Percentiles rank a stretch among this genome's conserved stretches.
These are phyloP conservation scores for Prunus padus DNA, from an alignment of 306 rosid species.

Conservation along the genomic window DNA sequence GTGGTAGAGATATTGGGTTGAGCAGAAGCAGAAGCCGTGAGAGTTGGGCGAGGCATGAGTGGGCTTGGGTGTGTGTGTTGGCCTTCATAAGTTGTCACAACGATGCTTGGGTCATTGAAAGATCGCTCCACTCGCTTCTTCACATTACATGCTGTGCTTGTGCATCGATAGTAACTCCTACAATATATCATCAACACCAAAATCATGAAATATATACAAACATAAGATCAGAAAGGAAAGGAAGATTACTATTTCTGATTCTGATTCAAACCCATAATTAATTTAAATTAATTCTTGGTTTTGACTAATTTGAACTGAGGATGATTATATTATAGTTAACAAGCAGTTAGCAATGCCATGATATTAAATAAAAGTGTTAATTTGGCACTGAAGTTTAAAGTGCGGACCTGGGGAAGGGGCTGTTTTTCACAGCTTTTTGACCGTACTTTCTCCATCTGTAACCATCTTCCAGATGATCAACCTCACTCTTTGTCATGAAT, in stretches of 20 bases:
- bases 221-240: background rate
- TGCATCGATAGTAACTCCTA: constrained; percentile 99
- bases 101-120: constrained; percentile 64
- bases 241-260: background rate
- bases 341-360: background rate
- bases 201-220: background rate
- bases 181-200: background rate
- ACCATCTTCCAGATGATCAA: constrained; percentile 98
- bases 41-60: constrained; percentile 51
- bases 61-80: constrained; percentile 84
- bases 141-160: constrained; percentile 75
- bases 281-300: background rate
- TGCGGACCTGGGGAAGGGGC: constrained; percentile 85
- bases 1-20: background rate
- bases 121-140: constrained; percentile 94
- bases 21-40: constrained; percentile 20
- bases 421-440: constrained; percentile 92
- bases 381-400: constrained; percentile 18
- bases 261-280: background rate
- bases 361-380: background rate
- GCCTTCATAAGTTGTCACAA: constrained; percentile 93
- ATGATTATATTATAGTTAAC: too few species aligned
- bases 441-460: constrained; percentile 99
- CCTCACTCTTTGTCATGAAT: constrained; percentile 98
- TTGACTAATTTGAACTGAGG: background rate